Conservation (phyloP, 2,329 filamentous ascomycete species). For the Calonectria naviculata region DNA sequence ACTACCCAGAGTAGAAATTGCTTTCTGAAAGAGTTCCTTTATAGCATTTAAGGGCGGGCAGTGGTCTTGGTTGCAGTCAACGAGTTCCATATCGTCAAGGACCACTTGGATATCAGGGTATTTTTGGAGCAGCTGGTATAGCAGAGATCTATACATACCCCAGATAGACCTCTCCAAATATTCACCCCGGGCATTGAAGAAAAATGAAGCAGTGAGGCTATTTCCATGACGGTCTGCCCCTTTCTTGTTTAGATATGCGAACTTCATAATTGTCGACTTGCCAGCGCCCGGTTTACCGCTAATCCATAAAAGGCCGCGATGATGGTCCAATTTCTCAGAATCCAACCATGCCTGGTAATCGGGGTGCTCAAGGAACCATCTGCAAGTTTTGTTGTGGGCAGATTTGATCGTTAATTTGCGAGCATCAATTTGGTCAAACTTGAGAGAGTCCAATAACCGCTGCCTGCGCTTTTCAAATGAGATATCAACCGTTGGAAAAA, state of each 20-base stretch:
- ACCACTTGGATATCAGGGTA: constrained; percentile 47
- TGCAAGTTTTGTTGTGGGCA: constrained; percentile 43
- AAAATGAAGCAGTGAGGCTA: constrained; percentile 53
- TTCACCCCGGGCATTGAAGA: constrained; percentile 61
- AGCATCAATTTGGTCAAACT: constrained; percentile 52
- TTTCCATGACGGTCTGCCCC: background rate
- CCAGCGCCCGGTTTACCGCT: constrained; percentile 57
- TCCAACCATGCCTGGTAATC: constrained; percentile 25
- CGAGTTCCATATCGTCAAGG: constrained; percentile 34
- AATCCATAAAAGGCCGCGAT: constrained; percentile 57
- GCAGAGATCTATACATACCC: constrained; percentile 63
- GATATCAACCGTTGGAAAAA: no score
- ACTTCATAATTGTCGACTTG: constrained; percentile 62
- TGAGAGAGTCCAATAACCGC: constrained; percentile 43
- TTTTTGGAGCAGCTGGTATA: constrained; percentile 56
- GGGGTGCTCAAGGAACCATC: constrained; percentile 19
- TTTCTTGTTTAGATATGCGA: constrained; percentile 35
- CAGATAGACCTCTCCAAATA: constrained; percentile 54
- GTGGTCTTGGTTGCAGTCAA: accelerated
- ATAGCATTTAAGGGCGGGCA: constrained; percentile 25
- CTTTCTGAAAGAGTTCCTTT: constrained; percentile 35
- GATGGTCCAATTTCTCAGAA: accelerated
- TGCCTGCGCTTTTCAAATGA: background rate
- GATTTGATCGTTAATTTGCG: constrained; percentile 49
- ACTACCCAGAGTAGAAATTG: constrained; percentile 25